A percentile compares a stretch with the other conserved stretches of the same genome.
Evolutionary conservation across 2,329 filamentous ascomycete species (phyloP).

Genomic region (Penicillium sp.): DNA sequence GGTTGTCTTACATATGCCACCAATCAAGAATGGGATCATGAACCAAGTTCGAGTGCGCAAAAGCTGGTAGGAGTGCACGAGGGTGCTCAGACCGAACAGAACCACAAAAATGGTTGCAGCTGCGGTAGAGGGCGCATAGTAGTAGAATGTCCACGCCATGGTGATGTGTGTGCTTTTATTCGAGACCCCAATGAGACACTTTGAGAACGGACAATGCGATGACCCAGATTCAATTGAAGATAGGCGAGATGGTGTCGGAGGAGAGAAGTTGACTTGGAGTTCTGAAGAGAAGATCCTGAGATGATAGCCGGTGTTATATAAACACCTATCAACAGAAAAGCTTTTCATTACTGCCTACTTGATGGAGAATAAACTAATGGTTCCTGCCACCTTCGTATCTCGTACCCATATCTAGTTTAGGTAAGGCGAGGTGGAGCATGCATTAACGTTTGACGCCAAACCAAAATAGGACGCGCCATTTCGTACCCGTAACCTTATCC

Average conservation of each 20-base stretch:
- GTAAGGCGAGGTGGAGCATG: not conserved
- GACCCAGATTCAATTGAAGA: too few species aligned
- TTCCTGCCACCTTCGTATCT: slow-evolving; percentile 3
- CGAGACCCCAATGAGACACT: too few species aligned
- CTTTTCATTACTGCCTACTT: not conserved
- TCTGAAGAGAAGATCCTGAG: too few species aligned
- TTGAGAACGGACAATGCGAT: too few species aligned
- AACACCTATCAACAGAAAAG: not conserved
- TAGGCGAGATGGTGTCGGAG: too few species aligned
- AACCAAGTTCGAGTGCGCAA: slow-evolving; percentile 28
- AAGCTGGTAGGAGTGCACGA: slow-evolving; percentile 27
- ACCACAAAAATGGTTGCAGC: slow-evolving; percentile 25
- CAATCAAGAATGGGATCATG: slow-evolving; percentile 32
- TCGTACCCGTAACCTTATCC: not conserved
- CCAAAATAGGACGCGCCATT: not conserved
- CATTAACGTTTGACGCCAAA: not conserved
- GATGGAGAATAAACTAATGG: not conserved
- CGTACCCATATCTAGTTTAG: not conserved
- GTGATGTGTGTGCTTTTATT: not conserved
- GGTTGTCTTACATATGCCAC: slow-evolving; percentile 33
- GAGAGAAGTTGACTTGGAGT: too few species aligned
- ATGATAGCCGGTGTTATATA: too few species aligned
- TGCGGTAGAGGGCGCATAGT: slow-evolving; percentile 24
- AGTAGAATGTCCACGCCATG: slow-evolving; percentile 23
- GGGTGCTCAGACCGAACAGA: slow-evolving; percentile 23